These are phyloP conservation scores for Chalciporus piperatus DNA, from an alignment of 768 basidiomycete genomes.

Conservation along the genomic window DNA sequence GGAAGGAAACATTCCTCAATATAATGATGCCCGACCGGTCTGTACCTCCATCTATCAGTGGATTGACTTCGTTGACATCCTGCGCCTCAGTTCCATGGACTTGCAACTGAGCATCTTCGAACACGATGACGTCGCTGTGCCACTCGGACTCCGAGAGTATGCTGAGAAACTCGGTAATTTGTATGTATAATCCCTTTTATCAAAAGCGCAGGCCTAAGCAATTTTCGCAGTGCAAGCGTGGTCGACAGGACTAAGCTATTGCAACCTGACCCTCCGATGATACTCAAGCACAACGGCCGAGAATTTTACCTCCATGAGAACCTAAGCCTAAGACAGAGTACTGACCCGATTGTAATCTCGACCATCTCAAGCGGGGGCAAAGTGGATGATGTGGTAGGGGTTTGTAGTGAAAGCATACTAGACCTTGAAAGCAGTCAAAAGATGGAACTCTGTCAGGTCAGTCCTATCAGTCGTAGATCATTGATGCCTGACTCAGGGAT, in stretches of 20 bases:
- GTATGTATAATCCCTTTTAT: constrained; percentile 33
- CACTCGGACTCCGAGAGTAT: constrained; percentile 43
- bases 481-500: background rate
- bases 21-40: constrained; percentile 61
- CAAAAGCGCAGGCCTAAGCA: constrained; percentile 1
- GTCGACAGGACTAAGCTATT: constrained; percentile 19
- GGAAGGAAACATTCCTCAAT: constrained; percentile 40
- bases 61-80: constrained; percentile 3
- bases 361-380: constrained; percentile 2
- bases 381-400: constrained; percentile 5
- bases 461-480: constrained; percentile 8
- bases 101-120: constrained; percentile 47
- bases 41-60: constrained; percentile 2
- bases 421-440: constrained; percentile 57
- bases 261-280: constrained; percentile 50
- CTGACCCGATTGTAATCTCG: constrained; percentile 20
- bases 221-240: constrained; percentile 30
- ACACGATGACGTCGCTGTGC: constrained; percentile 30
- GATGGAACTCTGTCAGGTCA: constrained; percentile 53
- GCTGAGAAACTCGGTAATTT: constrained; percentile 36
- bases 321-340: constrained; percentile 47
- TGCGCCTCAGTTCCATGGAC: constrained; percentile 50
- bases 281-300: constrained; percentile 33
- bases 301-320: constrained; percentile 48
- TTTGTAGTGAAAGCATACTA: constrained; percentile 45